Evolutionary conservation across 2,329 filamentous ascomycete genomes (phyloP).

Genomic region (Curvularia hawaiiensis): DNA sequence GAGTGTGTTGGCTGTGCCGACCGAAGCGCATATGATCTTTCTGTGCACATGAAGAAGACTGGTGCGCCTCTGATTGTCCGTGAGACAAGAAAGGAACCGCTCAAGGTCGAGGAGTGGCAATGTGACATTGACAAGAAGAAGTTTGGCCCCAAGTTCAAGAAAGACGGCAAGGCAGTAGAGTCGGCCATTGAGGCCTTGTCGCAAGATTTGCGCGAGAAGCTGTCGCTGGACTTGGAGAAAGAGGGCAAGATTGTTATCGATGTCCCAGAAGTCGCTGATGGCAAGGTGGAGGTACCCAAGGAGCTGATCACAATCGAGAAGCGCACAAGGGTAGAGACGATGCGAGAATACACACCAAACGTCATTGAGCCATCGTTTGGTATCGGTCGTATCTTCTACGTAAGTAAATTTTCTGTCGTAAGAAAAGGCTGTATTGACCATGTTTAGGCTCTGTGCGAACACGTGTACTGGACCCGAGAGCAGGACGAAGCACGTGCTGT

Average conservation of each 20-base stretch:
- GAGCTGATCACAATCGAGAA: constrained; percentile 85
- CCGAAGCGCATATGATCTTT: constrained; percentile 91
- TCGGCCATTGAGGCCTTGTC: constrained; percentile 74
- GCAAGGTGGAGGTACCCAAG: constrained; percentile 78
- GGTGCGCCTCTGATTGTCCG: constrained; percentile 84
- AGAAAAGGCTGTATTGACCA: constrained; percentile 42
- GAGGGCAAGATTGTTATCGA: constrained; percentile 78
- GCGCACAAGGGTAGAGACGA: constrained; percentile 79
- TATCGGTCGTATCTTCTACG: constrained; percentile 92
- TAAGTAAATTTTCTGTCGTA: constrained; percentile 17
- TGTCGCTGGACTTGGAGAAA: constrained; percentile 74
- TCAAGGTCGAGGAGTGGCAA: constrained; percentile 83
- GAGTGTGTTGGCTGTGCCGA: constrained; percentile 98
- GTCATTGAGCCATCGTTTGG: constrained; percentile 98
- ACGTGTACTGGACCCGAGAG: constrained; percentile 91
- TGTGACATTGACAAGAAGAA: constrained; percentile 92
- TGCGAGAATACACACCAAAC: constrained; percentile 90
- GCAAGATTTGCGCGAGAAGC: constrained; percentile 80
- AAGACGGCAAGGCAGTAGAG: constrained; percentile 82
- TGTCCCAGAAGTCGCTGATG: constrained; percentile 68
- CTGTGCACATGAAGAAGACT: constrained; percentile 91
- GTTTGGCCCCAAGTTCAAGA: constrained; percentile 94
- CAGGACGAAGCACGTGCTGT: constrained; percentile 83
- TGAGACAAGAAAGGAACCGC: constrained; percentile 77
- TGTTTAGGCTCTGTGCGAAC: constrained; percentile 84